Base-by-base conservation (phyloP, 768 basidiomycete species). In the Cystofilobasidium ferigula region DNA sequence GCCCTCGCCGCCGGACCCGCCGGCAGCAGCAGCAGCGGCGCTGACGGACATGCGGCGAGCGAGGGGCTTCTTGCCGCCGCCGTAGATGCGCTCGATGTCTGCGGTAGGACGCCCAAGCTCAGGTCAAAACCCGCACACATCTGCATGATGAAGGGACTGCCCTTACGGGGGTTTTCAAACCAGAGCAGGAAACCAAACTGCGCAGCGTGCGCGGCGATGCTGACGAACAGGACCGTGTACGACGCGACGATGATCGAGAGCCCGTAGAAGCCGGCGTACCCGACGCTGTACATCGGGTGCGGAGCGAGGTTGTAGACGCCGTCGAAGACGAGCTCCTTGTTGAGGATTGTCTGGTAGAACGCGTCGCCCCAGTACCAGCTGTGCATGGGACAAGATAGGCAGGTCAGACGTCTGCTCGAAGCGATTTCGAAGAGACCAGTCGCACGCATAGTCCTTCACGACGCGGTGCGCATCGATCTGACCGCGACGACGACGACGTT, bases 381-480 rank as follows among this genome's bases (percentile, higher is more conserved):
- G 40, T 10, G 24, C 10, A 45, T 24, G 26, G n/a, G 36, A 40
- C 5, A 20, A 58, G 28, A 12, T 30, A 57, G 22, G 8, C 34
- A 22, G n/a, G n/a, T n/a, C n/a, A n/a, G 22, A 58, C 20, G 48
- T 51, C 48, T 10, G 18, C 22, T 8, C 26, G 22, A 51, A 9
- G 8, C 48, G 8, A 9, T 28, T 10, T 12, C 16, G 12, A 30
- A 35, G 56, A 35, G 32, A 14, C 90, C 90, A 91, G 75, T 92
- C 97, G 92, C 91, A 97, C 20, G 92, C 93, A 70, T 94, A 97
- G 73, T 97, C 94, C 72, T 95, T 98, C 68, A 98, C 92, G 57
- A 98, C 90, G 62, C 90, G 83, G 75, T 99, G 95, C 0, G 95
- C 95, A 73, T 98, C 94, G 2, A 87, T 88, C 75, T 65, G n/a